These are phyloP conservation scores for Claviceps humidiphila DNA, from an alignment of 2,329 filamentous ascomycete species.

Conservation along the genomic window DNA sequence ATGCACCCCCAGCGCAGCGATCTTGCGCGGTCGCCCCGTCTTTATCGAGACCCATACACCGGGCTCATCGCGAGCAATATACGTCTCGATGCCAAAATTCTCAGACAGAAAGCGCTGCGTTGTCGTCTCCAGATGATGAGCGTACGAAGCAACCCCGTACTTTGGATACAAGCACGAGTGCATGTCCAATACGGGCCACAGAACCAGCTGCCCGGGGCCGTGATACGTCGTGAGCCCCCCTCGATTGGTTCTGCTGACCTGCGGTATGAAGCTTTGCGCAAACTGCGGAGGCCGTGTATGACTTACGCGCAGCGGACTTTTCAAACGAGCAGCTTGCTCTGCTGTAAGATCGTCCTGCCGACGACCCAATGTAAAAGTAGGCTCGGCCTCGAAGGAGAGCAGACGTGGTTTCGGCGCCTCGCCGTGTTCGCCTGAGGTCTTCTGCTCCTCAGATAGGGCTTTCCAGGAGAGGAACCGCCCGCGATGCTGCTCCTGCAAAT, in stretches of 20 bases:
- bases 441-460: conserved; percentile 10
- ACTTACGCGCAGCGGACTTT: conserved; percentile 24
- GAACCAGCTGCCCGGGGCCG: conserved; percentile 80
- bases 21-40: conserved; percentile 43
- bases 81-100: conserved; percentile 44
- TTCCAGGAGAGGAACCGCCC: conserved; percentile 23
- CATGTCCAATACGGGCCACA: conserved; percentile 87
- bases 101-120: conserved; percentile 51
- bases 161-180: conserved; percentile 39
- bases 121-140: conserved; percentile 62
- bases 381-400: conserved; percentile 68
- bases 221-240: conserved; percentile 93
- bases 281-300: conserved; percentile 11
- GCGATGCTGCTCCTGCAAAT: conserved; percentile 21
- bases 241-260: conserved; percentile 59
- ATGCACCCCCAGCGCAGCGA: conserved; percentile 87
- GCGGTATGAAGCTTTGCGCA: conserved; percentile 29
- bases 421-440: conserved; percentile 18
- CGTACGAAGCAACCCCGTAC: conserved; percentile 62
- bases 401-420: conserved; percentile 42
- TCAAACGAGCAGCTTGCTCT: conserved; percentile 31
- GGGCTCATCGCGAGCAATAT: conserved; percentile 57
- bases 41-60: conserved; percentile 59
- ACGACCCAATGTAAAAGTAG: conserved; percentile 82
- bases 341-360: conserved; percentile 48